phyloP scores from a whole-genome alignment of 768 basidiomycete species.

The Termitomyces sp. region DNA sequence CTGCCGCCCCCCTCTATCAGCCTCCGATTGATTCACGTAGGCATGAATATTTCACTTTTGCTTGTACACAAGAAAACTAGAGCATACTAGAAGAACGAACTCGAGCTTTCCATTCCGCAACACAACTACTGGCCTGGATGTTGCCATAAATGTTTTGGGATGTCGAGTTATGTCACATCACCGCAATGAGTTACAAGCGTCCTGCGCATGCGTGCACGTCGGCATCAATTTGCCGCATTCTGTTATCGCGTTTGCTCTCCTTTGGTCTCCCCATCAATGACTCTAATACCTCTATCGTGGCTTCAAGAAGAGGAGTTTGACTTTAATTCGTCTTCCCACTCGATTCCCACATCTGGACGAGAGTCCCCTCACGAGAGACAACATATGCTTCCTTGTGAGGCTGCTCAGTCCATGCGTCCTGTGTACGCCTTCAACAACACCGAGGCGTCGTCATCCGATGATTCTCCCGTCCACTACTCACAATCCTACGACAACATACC shows the following conservation, averaged over 20 bases:
- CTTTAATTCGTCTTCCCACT: constrained; percentile 10
- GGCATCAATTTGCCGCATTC: constrained; percentile 12
- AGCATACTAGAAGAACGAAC: not conserved
- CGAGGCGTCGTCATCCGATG: not conserved
- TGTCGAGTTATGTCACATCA: constrained; percentile 12
- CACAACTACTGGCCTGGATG: not conserved
- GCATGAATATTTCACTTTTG: not conserved
- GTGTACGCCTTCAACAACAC: not conserved
- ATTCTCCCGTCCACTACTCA: not conserved
- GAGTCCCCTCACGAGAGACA: constrained; percentile 12
- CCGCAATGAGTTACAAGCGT: not conserved
- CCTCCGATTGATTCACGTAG: not conserved
- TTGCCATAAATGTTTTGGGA: not conserved
- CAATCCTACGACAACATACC: not conserved
- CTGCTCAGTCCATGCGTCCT: constrained; percentile 8
- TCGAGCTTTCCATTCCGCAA: not conserved
- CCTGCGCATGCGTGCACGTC: constrained; percentile 5
- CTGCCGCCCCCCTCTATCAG: not conserved
- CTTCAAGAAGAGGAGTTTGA: constrained; percentile 17
- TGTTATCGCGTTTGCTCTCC: constrained; percentile 1
- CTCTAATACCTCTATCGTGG: constrained; percentile 15
- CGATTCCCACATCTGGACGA: not conserved
- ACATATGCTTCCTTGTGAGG: constrained; percentile 10
- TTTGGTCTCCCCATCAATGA: constrained; percentile 10
- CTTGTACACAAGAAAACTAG: not conserved